Percentiles rank a stretch among this genome's conserved stretches.
These are phyloP conservation scores for Stemphylium beticola DNA, from an alignment of 2,329 filamentous ascomycete genomes.

Conservation along the genomic window DNA sequence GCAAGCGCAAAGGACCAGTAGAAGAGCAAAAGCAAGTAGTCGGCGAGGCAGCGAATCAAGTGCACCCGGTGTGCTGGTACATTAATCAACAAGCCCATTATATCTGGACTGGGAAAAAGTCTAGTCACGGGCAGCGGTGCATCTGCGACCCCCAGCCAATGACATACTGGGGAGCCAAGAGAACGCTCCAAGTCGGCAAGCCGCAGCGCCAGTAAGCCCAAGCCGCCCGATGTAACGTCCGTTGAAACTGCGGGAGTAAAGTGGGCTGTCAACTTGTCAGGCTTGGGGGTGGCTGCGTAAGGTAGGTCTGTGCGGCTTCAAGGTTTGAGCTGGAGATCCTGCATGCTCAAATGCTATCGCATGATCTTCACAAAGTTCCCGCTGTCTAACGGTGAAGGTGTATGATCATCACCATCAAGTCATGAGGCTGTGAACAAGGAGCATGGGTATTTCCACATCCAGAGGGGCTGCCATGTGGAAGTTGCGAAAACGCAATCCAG, in stretches of 20 bases:
- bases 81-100: slow-evolving; percentile 13
- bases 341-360: slow-evolving; percentile 6
- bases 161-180: background rate
- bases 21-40: slow-evolving; percentile 13
- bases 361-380: slow-evolving; percentile 11
- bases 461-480: slow-evolving; percentile 5
- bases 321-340: slow-evolving; percentile 5
- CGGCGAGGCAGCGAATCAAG: slow-evolving; percentile 28
- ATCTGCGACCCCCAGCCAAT: slow-evolving; percentile 27
- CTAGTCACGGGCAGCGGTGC: slow-evolving; percentile 16
- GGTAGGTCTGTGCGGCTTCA: slow-evolving; percentile 2
- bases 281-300: slow-evolving; percentile 12
- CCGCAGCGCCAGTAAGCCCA: slow-evolving; percentile 10
- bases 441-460: background rate
- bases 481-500: slow-evolving; percentile 4
- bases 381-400: slow-evolving; percentile 5
- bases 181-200: slow-evolving; percentile 4
- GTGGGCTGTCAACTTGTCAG: slow-evolving; percentile 14
- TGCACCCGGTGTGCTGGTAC: slow-evolving; percentile 19
- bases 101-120: slow-evolving; percentile 10
- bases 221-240: slow-evolving; percentile 17
- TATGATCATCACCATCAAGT: slow-evolving; percentile 9
- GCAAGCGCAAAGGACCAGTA: slow-evolving; percentile 5
- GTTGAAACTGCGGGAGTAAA: slow-evolving; percentile 18
- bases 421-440: slow-evolving; percentile 1